Evolutionary conservation across 2,329 filamentous ascomycete species (phyloP), one percentile per base, ranked within the genome.

Genomic region (Paracoccidioides brasiliensis): DNA sequence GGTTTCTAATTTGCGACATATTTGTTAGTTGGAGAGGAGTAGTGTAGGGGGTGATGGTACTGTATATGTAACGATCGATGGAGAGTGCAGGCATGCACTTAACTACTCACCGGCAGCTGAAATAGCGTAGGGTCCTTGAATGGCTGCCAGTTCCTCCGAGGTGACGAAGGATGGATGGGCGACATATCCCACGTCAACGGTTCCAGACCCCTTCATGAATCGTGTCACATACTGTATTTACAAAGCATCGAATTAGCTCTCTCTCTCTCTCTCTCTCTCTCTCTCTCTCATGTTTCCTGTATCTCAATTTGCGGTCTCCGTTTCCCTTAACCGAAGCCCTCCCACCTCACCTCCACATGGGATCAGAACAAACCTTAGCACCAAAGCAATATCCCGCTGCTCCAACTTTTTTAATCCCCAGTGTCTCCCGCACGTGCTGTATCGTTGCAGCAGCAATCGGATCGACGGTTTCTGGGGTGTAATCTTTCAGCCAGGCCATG

Each of bases 141-240:
- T 83, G 50, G 76, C 79, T 14, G 73, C 73, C 51, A 89, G 78
- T 70, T 89, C 85, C 2, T 81, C 80, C 58, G 81, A 74, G 5
- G 80, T 76, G 35, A 93, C 80, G 62, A 90, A 90, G 32, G 82
- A 86, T 0, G 88, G 88, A 70, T 93, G 88, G 1, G 87, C 88
- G 15, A 81, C 71, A 71, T 78, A 93, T 42, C 85, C 88, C 54
- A 80, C 86, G 54, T 87, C 77, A 61, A 91, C 77, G 58, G 74
- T 69, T 14, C 43, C 43, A 59, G 81, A 81, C 56, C 76, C 76
- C 73, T 78, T 71, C 64, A 83, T 78, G 74, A 84, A 85, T 44
- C 89, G 82, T 54, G 78, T 77, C 38, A 88, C 80, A 68, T 86
- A 90, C 80, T 84, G 51, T 15, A 55, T 37, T 5, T 10, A 12